Evolutionary conservation across 2,329 filamentous ascomycete species (phyloP), one percentile per base, ranked within the genome.

Genomic region (Capronia americana): DNA sequence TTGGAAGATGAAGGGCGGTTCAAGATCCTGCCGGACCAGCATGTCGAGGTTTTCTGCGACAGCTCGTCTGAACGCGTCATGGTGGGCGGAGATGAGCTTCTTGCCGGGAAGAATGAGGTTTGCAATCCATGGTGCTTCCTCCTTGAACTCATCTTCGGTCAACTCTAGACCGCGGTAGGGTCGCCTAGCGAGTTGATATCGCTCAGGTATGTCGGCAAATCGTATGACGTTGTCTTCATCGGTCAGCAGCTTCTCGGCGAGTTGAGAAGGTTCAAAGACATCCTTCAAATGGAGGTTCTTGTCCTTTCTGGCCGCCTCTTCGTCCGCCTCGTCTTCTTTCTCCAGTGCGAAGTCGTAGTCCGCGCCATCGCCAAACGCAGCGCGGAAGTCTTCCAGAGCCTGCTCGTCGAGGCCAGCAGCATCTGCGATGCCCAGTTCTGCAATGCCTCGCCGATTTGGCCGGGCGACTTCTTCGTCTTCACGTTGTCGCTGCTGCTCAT

Each of bases 1-100:
- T 77, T 97, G 94, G 78, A 97, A 97, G 72, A 99, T 95, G 77
- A 97, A 99, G 0, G 95, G 94, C 1, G 97, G 93, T 78, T 99
- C 95, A 73, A 94, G 92, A 72, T 96, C 92, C 70, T 98, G 93
- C 3, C 94, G 88, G 58, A 97, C 92, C 79, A 99, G 92, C 76
- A 98, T 97, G 74, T 97, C 92, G 46, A 99, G 85, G 11, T 98
- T 93, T 78, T 97, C 96, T 72, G 89, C 89, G 62, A 99, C 90
- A 4, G 94, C 92, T 73, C 91, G 91, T 74, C 92, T 89, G 78
- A 99, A 98, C 0, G 93, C 92, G 38, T 87, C 86, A 61, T 91
- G 88, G 60, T 97, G 84, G 69, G 93, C 91, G 50, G 83, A 79
- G 2, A 87, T 83, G 26, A 96, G 82, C 23, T 88, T 85, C 78